Evolutionary conservation across 768 basidiomycete genomes (phyloP), one percentile per base, ranked within the genome.

Genomic region (Lyophyllum atratum): DNA sequence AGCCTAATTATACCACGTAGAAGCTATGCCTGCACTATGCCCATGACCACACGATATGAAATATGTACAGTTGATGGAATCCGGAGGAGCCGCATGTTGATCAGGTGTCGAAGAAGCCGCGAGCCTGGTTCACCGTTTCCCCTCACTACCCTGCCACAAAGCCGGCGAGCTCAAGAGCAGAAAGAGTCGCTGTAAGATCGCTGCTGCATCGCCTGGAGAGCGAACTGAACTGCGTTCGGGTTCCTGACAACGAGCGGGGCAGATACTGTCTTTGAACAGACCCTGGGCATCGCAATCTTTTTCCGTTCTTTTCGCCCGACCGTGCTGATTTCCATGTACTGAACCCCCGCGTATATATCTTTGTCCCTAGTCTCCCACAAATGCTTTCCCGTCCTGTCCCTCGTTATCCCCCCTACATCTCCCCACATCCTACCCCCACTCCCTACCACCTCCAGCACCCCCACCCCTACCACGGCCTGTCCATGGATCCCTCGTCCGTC

Each of bases 401-500:
- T 59, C 59, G 56, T 61, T 63, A 59, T 56, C 52, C 55, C 33
- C 25, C 48, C 42, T 56, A 51, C 56, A 21, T 17, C 58, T 47
- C 52, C 53, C 49, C 51, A 64, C 57, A 61, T 49, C 57, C 63
- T 64, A 58, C 59, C 57, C 55, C 53, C 52, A 57, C 58, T 22
- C 31, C 39, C 25, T 52, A 46, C 42, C 55, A 52, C 63, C 66
- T 60, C 63, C 64, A 54, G 56, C 56, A 63, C 70, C 73, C 73
- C 71, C 70, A 72, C 70, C 72, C 64, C 64, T 64, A 52, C 63
- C 61, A 53, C 54, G 66, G 55, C 48, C 60, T 59, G 44, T 62
- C 63, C 62, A 83, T 82, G 70, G 89, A 90, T 77, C 85, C 87
- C 63, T 75, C 83, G 62, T 74, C 83, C 49, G 85, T 87, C 71